Percentiles rank a stretch among this genome's conserved stretches.
These are phyloP conservation scores for Leccinum barrowsii DNA, from an alignment of 768 basidiomycete species.

Conservation along the genomic window DNA sequence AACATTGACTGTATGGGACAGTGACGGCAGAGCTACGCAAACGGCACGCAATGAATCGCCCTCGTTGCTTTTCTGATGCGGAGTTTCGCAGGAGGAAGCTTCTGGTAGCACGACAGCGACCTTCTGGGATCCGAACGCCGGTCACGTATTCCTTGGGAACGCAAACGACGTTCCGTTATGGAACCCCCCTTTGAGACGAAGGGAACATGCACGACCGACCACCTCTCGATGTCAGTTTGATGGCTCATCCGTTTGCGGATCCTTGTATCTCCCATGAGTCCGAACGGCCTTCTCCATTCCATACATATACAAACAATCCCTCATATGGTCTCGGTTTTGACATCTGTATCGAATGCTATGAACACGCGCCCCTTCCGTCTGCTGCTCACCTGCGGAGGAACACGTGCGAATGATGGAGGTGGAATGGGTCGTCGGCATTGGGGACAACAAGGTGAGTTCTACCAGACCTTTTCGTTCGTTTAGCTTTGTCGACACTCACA, in stretches of 20 bases:
- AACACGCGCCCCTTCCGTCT: constrained; percentile 73
- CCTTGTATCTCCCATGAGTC: constrained; percentile 8
- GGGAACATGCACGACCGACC: neutral
- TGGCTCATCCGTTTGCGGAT: constrained; percentile 12
- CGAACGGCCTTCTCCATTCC: constrained; percentile 33
- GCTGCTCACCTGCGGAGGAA: constrained; percentile 66
- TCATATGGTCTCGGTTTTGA: constrained; percentile 65
- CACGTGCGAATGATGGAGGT: constrained; percentile 64
- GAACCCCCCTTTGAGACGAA: constrained; percentile 23
- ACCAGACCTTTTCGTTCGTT: neutral
- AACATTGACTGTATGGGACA: constrained; percentile 51
- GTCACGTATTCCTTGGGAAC: constrained; percentile 81
- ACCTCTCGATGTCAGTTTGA: neutral
- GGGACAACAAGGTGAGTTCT: constrained; percentile 15
- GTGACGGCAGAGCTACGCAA: constrained; percentile 11
- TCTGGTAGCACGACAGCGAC: constrained; percentile 36
- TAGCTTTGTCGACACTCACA: neutral
- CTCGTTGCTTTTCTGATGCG: neutral
- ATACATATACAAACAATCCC: constrained; percentile 39
- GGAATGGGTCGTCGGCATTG: constrained; percentile 49
- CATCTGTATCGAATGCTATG: constrained; percentile 86
- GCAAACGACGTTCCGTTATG: constrained; percentile 70
- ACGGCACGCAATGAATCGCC: constrained; percentile 3
- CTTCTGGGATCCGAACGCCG: constrained; percentile 53
- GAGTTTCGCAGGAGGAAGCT: constrained; percentile 15